Percentiles rank a stretch among this genome's conserved stretches.
Evolutionary conservation across 805 yeast genomes (phyloP).

Genomic region (Metschnikowia continentalis): DNA sequence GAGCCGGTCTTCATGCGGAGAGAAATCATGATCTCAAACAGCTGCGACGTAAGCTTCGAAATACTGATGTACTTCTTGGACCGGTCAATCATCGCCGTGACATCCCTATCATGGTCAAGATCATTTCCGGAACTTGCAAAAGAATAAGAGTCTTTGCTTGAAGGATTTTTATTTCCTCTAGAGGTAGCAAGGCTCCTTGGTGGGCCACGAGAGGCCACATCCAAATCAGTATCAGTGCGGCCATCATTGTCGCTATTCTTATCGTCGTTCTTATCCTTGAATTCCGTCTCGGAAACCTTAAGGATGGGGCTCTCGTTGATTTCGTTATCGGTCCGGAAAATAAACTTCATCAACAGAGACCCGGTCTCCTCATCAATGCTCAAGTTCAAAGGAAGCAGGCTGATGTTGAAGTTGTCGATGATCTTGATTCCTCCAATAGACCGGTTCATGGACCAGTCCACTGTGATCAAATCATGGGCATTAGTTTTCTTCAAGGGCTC

Average conservation of each 20-base stretch:
- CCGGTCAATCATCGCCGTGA: constrained; percentile 64
- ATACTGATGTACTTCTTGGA: constrained; percentile 73
- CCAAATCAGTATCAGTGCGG: constrained; percentile 1
- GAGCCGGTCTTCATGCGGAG: constrained; percentile 32
- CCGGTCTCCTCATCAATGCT: constrained; percentile 39
- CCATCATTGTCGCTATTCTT: constrained; percentile 8
- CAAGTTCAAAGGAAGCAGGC: constrained; percentile 35
- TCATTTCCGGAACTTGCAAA: constrained; percentile 3
- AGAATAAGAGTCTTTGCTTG: constrained; percentile 5
- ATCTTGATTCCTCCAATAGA: constrained; percentile 41
- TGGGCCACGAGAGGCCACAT: constrained; percentile 3
- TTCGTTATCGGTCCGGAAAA: constrained; percentile 24
- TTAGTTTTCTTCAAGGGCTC: constrained; percentile 22
- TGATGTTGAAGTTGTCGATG: constrained; percentile 35
- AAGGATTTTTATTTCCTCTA: background rate
- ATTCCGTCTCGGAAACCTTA: constrained; percentile 7
- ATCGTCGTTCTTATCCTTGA: constrained; percentile 5
- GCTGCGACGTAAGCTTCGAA: constrained; percentile 39
- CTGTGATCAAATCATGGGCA: constrained; percentile 23
- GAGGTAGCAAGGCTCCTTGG: background rate
- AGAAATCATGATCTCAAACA: constrained; percentile 31
- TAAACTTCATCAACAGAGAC: constrained; percentile 32
- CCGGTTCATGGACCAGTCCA: constrained; percentile 41
- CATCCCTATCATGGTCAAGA: constrained; percentile 16
- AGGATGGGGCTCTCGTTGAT: constrained; percentile 13